Evolutionary conservation across 176 grass and related monocot genomes (phyloP).

Genomic region (Musa acuminata): DNA sequence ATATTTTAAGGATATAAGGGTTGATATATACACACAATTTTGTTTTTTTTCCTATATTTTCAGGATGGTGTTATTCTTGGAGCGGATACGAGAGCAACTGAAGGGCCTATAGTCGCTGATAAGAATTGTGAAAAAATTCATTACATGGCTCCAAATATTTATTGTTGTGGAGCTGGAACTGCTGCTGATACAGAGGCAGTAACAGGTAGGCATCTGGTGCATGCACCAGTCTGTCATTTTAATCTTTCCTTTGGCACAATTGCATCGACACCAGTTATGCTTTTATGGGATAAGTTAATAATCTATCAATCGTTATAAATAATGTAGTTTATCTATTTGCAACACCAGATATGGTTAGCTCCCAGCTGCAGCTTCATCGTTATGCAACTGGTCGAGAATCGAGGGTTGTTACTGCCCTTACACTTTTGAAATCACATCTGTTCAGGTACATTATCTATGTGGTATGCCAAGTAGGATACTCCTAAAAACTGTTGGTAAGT

Average conservation of each 20-base stretch:
- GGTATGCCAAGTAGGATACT: background rate
- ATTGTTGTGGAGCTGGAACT: conserved; percentile 90
- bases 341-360: conserved; percentile 82
- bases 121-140: conserved; percentile 96
- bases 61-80: conserved; percentile 95
- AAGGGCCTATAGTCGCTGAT: conserved; percentile 93
- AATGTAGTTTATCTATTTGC: conserved; percentile 2
- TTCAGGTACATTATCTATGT: conserved; percentile 44
- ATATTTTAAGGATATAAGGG: background rate
- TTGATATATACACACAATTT: background rate
- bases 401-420: conserved; percentile 80
- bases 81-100: conserved; percentile 88
- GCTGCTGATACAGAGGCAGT: conserved; percentile 78
- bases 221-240: background rate
- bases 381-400: conserved; percentile 91
- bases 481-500: background rate
- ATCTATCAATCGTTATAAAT: background rate
- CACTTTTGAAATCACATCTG: conserved; percentile 82
- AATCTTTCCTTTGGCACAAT: background rate
- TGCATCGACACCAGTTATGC: background rate
- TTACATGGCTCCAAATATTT: conserved; percentile 90
- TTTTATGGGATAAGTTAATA: background rate
- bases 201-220: conserved; percentile 32
- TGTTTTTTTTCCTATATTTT: conserved; percentile 18
- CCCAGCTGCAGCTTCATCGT: conserved; percentile 81